Conservation (phyloP, 2,329 filamentous ascomycete genomes). For the Colletotrichum zoysiae region DNA sequence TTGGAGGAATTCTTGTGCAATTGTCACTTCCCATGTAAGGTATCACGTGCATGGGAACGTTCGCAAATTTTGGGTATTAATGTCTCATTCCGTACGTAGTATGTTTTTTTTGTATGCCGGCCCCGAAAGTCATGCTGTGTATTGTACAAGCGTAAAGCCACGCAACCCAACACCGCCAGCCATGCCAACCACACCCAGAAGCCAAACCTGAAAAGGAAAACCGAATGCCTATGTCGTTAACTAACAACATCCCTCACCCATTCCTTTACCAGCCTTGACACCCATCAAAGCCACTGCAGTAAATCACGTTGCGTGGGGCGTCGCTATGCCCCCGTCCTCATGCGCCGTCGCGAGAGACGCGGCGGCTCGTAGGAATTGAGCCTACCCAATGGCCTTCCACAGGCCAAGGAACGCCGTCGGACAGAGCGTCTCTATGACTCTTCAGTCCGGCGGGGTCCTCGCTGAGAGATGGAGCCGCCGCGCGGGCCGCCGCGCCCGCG, state of each 20-base stretch:
- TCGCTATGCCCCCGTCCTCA: constrained; percentile 58
- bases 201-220: constrained; percentile 37
- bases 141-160: constrained; percentile 42
- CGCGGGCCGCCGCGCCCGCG: constrained; percentile 55
- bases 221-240: constrained; percentile 39
- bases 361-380: constrained; percentile 47
- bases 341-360: constrained; percentile 49
- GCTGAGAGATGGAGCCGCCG: constrained; percentile 50
- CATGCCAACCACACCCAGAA: constrained; percentile 41
- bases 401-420: constrained; percentile 37
- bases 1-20: too few relatives aligned
- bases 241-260: constrained; percentile 34
- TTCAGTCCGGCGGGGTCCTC: constrained; percentile 55
- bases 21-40: not conserved
- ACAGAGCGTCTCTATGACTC: constrained; percentile 52
- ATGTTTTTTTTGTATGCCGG: constrained; percentile 42
- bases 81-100: constrained; percentile 35
- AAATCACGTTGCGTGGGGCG: constrained; percentile 44
- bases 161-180: constrained; percentile 41
- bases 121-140: constrained; percentile 42
- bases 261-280: constrained; percentile 36
- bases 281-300: constrained; percentile 38
- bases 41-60: not conserved
- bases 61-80: constrained; percentile 35
- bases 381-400: constrained; percentile 46